A percentile compares a stretch with the other conserved stretches of the same genome.
Conservation (phyloP, 768 basidiomycete species). For the Panellus pusillus region DNA sequence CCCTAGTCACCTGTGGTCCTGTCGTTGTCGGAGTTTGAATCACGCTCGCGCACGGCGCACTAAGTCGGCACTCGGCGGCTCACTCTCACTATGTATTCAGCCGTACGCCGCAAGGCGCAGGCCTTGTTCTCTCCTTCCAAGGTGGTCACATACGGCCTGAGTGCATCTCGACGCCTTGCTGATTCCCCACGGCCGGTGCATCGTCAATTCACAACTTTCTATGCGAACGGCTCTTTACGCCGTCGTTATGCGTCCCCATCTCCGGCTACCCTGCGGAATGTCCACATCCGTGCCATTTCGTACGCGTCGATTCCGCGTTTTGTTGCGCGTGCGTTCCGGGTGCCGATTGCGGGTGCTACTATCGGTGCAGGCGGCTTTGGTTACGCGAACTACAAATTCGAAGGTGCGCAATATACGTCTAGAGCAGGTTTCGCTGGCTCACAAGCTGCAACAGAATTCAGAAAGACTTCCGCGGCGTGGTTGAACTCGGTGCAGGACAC, state of each 20-base stretch:
- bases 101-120: slow-evolving; percentile 40
- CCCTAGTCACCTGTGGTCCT: too few relatives aligned
- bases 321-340: slow-evolving; percentile 81
- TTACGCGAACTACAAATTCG: slow-evolving; percentile 96
- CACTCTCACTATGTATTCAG: slow-evolving; percentile 39
- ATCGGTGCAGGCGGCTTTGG: slow-evolving; percentile 89
- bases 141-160: slow-evolving; percentile 53
- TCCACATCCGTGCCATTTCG: slow-evolving; percentile 76
- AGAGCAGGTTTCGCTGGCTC: not conserved
- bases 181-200: slow-evolving; percentile 44
- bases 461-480: slow-evolving; percentile 68
- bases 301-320: slow-evolving; percentile 90
- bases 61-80: not conserved
- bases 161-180: slow-evolving; percentile 37
- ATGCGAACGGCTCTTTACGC: slow-evolving; percentile 55
- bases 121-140: slow-evolving; percentile 36
- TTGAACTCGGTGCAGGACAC: slow-evolving; percentile 64
- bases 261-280: slow-evolving; percentile 51
- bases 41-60: not conserved
- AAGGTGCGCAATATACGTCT: slow-evolving; percentile 58
- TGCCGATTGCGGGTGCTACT: slow-evolving; percentile 86
- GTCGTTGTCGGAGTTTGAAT: not conserved
- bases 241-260: slow-evolving; percentile 45
- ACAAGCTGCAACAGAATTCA: slow-evolving; percentile 55
- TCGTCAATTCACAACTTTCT: slow-evolving; percentile 58